A percentile compares a stretch with the other conserved stretches of the same genome.
phyloP scores from a whole-genome alignment of 1,284 basidiomycete species.

The Xerocomus amazonicus region DNA sequence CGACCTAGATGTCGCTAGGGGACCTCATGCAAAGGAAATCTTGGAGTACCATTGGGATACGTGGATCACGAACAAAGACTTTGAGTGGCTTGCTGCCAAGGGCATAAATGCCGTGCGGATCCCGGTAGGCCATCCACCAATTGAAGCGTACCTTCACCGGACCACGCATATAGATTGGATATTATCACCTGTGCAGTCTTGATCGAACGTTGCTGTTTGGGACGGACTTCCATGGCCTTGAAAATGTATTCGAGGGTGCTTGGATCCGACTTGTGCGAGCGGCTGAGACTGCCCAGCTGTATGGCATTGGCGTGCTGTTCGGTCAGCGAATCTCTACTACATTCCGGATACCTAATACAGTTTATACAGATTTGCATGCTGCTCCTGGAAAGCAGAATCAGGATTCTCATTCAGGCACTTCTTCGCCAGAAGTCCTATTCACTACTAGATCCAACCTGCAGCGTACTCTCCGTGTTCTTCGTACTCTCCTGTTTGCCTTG shows the following conservation, averaged over 20 bases:
- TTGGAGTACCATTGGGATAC: slow-evolving; percentile 81
- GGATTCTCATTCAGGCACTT: slow-evolving; percentile 64
- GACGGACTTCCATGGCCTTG: slow-evolving; percentile 68
- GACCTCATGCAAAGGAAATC: slow-evolving; percentile 53
- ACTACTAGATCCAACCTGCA: slow-evolving; percentile 50
- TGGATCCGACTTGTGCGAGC: slow-evolving; percentile 70
- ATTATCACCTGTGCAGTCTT: slow-evolving; percentile 67
- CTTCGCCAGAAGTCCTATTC: slow-evolving; percentile 46
- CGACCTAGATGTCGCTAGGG: slow-evolving; percentile 73
- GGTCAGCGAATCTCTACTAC: slow-evolving; percentile 40
- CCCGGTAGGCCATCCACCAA: slow-evolving; percentile 51
- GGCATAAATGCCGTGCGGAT: slow-evolving; percentile 84
- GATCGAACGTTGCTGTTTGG: slow-evolving; percentile 62
- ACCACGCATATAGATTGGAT: slow-evolving; percentile 58
- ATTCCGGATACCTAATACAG: slow-evolving; percentile 5
- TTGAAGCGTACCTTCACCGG: background rate
- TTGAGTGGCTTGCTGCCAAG: slow-evolving; percentile 66
- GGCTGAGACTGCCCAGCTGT: slow-evolving; percentile 56
- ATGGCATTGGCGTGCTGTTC: slow-evolving; percentile 78
- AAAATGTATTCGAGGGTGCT: slow-evolving; percentile 63
- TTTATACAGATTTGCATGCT: slow-evolving; percentile 58
- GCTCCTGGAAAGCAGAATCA: slow-evolving; percentile 76
- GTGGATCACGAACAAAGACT: slow-evolving; percentile 72
- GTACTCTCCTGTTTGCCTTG: slow-evolving; percentile 46
- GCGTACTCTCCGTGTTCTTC: slow-evolving; percentile 52